phyloP scores from a whole-genome alignment of 768 basidiomycete genomes.

The Serendipita sp. region DNA sequence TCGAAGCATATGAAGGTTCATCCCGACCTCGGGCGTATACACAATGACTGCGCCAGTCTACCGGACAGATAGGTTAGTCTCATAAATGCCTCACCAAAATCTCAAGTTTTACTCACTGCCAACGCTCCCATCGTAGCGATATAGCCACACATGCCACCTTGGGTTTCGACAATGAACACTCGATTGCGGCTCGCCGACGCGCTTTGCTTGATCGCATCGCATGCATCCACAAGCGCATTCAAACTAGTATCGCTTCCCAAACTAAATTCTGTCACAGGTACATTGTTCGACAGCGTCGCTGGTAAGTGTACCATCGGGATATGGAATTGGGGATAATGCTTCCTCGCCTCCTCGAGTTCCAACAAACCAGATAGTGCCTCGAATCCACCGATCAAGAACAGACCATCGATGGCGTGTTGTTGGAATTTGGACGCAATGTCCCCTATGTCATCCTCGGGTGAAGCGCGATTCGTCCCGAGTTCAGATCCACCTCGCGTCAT shows the following conservation, averaged over 20 bases:
- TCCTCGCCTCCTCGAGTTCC: conserved; percentile 63
- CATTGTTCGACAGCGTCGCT: conserved; percentile 95
- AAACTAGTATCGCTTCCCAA: conserved; percentile 93
- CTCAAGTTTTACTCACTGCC: conserved; percentile 43
- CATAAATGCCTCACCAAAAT: not conserved
- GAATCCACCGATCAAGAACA: conserved; percentile 90
- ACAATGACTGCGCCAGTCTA: conserved; percentile 84
- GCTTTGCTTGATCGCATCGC: conserved; percentile 97
- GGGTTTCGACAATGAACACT: conserved; percentile 96
- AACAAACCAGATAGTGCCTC: conserved; percentile 76
- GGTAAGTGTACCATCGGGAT: conserved; percentile 94
- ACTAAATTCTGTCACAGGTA: conserved; percentile 91
- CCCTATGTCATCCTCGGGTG: conserved; percentile 78
- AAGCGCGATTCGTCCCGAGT: conserved; percentile 84
- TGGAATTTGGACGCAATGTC: conserved; percentile 85
- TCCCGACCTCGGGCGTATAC: conserved; percentile 87
- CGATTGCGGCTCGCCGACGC: conserved; percentile 90
- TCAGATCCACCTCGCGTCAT: conserved; percentile 92
- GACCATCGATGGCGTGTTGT: conserved; percentile 54
- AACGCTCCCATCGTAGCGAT: conserved; percentile 90
- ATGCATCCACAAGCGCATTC: conserved; percentile 93
- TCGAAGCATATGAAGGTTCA: conserved; percentile 63
- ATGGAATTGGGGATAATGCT: conserved; percentile 78
- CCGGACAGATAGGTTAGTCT: not conserved
- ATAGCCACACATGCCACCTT: conserved; percentile 93